phyloP scores from a whole-genome alignment of 345 rosid genomes.

The Gossypium longicalyx region DNA sequence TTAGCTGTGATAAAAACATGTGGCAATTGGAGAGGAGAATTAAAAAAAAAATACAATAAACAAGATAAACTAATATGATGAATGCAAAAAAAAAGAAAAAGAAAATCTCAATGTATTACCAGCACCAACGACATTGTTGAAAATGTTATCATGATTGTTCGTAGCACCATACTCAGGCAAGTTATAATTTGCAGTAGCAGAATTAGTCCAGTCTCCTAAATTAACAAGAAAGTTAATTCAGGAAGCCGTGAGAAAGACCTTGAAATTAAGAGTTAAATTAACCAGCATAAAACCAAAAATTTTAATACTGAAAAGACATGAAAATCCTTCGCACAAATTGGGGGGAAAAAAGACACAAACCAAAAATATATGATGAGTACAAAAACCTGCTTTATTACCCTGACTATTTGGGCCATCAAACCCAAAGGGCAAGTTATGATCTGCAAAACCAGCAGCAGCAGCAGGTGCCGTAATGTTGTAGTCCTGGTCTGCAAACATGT shows the following conservation, averaged over 20 bases:
- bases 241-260: background rate
- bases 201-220: background rate
- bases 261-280: background rate
- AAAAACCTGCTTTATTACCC: background rate
- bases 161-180: background rate
- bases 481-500: background rate
- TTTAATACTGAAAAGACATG: background rate
- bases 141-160: background rate
- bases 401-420: no score
- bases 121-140: background rate
- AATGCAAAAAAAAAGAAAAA: background rate
- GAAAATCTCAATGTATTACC: background rate
- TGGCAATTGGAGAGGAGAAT: background rate
- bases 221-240: background rate
- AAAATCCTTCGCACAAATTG: background rate
- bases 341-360: background rate
- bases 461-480: background rate
- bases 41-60: background rate
- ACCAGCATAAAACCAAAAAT: background rate
- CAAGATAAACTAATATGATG: background rate
- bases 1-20: background rate
- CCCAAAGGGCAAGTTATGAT: no score
- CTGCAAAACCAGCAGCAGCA: background rate
- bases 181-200: background rate
- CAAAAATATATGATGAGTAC: background rate